phyloP scores from a whole-genome alignment of 129 eudicot genomes.

The Silybum marianum region DNA sequence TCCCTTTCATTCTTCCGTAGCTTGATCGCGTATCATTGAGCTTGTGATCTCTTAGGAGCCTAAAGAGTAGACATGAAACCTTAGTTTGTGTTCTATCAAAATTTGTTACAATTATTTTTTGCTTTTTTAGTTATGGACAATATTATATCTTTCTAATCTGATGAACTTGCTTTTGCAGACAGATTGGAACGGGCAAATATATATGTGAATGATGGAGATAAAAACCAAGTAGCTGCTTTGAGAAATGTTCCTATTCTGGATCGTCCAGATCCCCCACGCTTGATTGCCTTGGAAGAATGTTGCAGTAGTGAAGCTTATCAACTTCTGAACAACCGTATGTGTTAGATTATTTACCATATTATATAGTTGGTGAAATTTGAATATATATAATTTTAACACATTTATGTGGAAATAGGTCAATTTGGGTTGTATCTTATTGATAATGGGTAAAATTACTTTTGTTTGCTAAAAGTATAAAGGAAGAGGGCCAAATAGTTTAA shows the following conservation, averaged over 20 bases:
- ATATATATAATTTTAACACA: background rate
- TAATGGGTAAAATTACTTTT: background rate
- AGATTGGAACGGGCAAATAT: conserved; percentile 47
- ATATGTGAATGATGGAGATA: conserved; percentile 49
- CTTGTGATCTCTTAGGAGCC: background rate
- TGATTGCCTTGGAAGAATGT: conserved; percentile 57
- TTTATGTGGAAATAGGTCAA: background rate
- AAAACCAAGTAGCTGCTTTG: conserved; percentile 37
- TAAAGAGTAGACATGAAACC: background rate
- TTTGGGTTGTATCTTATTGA: background rate
- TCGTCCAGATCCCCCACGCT: conserved; percentile 40
- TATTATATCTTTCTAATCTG: background rate
- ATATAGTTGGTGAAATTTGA: background rate
- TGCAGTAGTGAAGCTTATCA: conserved; percentile 59
- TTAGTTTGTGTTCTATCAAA: background rate
- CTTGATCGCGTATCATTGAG: background rate
- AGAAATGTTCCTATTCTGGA: conserved; percentile 36
- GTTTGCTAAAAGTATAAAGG: background rate
- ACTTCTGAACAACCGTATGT: conserved; percentile 67
- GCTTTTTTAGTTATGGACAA: background rate
- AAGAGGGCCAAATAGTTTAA: background rate
- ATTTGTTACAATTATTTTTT: background rate
- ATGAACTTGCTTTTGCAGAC: conserved; percentile 41
- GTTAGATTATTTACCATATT: background rate
- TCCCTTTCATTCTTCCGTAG: background rate